Evolutionary conservation across 495 filamentous ascomycete genomes (phyloP).

Genomic region (Tetracladium setigerum): DNA sequence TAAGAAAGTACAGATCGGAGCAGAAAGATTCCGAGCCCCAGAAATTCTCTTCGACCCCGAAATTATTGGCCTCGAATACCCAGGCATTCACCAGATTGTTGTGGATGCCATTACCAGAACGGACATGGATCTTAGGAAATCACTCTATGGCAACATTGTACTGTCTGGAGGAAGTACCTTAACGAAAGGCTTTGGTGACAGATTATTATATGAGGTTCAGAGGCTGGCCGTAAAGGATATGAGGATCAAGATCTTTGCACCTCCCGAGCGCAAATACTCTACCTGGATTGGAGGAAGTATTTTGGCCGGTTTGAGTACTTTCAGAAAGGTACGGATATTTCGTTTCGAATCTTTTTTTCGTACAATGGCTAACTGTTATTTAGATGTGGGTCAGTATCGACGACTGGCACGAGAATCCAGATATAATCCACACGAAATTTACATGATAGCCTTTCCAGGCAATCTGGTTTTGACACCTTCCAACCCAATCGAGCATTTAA

Average conservation of each 20-base stretch:
- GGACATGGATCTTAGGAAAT: conserved; percentile 94
- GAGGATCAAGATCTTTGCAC: conserved; percentile 98
- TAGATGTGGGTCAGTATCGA: conserved; percentile 99
- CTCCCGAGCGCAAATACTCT: conserved; percentile 94
- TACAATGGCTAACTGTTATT: neutral
- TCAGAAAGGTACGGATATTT: conserved; percentile 71
- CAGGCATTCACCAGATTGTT: conserved; percentile 94
- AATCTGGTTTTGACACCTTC: neutral
- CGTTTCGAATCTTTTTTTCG: neutral
- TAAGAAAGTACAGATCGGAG: conserved; percentile 52
- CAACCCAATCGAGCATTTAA: no score
- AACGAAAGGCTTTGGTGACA: conserved; percentile 83
- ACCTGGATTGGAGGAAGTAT: conserved; percentile 99
- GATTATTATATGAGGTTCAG: conserved; percentile 86
- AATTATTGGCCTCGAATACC: conserved; percentile 94
- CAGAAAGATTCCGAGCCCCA: conserved; percentile 90
- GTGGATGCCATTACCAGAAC: conserved; percentile 94
- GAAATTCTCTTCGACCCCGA: conserved; percentile 98
- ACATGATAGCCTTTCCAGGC: conserved; percentile 40
- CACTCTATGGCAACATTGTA: conserved; percentile 92
- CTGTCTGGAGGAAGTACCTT: conserved; percentile 92
- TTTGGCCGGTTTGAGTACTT: conserved; percentile 92
- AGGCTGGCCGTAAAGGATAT: conserved; percentile 93
- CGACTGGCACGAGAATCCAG: conserved; percentile 99
- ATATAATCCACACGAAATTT: conserved; percentile 97